Evolutionary conservation across 257 asterid genomes (phyloP).

Genomic region (Jacaranda mimosifolia): DNA sequence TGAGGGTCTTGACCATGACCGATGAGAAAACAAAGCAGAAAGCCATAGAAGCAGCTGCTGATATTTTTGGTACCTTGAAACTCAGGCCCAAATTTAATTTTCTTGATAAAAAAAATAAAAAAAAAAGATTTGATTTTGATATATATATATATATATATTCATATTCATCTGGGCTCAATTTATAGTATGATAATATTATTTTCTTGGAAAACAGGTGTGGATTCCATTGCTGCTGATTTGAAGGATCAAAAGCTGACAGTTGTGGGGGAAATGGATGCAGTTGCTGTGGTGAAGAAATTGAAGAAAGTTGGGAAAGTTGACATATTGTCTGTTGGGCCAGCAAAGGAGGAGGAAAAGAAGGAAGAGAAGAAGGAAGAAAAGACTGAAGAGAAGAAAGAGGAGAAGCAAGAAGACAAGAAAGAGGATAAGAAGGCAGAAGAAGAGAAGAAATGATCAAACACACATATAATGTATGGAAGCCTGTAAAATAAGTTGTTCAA

Average conservation of each 20-base stretch:
- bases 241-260: constrained; percentile 75
- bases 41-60: constrained; percentile 89
- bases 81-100: too few species aligned
- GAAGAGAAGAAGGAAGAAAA: constrained; percentile 47
- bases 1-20: constrained; percentile 74
- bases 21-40: constrained; percentile 86
- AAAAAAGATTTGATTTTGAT: neutral
- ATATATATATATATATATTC: too few species aligned
- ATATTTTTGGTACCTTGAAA: constrained; percentile 55
- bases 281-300: constrained; percentile 69
- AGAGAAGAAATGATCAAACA: neutral
- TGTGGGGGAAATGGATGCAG: constrained; percentile 80
- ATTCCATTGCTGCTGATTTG: constrained; percentile 74
- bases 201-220: constrained; percentile 57
- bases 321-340: constrained; percentile 77
- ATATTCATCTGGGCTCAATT: neutral
- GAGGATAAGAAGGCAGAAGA: constrained; percentile 31
- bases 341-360: constrained; percentile 64
- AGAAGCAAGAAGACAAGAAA: constrained; percentile 41
- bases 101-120: too few species aligned
- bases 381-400: constrained; percentile 49
- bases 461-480: neutral
- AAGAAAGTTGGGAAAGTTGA: constrained; percentile 77
- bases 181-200: neutral
- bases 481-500: neutral